Evolutionary conservation across 192 early-diverging fungal genomes (phyloP), one percentile per base, ranked within the genome.

Genomic region (Rhizophagus clarus): DNA sequence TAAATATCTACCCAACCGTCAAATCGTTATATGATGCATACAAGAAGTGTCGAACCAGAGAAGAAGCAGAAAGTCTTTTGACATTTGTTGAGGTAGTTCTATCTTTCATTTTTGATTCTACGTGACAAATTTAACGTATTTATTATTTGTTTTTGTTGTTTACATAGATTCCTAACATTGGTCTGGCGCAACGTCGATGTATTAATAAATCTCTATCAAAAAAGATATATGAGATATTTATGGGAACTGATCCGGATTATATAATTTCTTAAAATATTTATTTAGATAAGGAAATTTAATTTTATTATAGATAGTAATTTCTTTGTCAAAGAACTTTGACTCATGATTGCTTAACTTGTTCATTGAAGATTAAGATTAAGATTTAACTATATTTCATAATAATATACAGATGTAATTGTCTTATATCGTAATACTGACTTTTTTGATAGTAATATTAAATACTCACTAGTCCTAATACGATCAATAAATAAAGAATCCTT

Each of bases 21-120:
- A 70, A 72, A 8, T 80, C 78, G 6, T 68, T 88, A 28, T 84
- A 83, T 26, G 47, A 81, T 1, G 72, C 72, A 8, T 88, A 86
- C 40, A 26, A 47, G 15, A 26, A 67, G 32, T 72, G 79, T 28
- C 5, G 47, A n/a, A 76, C 29, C 6, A 24, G 70, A 51, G 70
- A 74, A 66, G 74, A 84, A 62, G 70, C 60, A 32, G 84, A 82
- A 64, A 61, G 66, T 11, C 29, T 86, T 29, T 56, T 88, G 24
- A 76, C 83, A 6, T 66, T 82, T 76, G 56, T 88, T 14, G 83
- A 84, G 77, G 86, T 87, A 83, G 34, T 9, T 24, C 8, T 20
- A 49, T 14, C 8, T 74, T 26, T 64, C 7, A 29, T 24, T 12
- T 17, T 29, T 61, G 20, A 9, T 47, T 28, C 20, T 20, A 37